These are phyloP conservation scores for Schizosaccharomyces cryophilus DNA, from an alignment of 805 yeast genomes.

Conservation along the genomic window DNA sequence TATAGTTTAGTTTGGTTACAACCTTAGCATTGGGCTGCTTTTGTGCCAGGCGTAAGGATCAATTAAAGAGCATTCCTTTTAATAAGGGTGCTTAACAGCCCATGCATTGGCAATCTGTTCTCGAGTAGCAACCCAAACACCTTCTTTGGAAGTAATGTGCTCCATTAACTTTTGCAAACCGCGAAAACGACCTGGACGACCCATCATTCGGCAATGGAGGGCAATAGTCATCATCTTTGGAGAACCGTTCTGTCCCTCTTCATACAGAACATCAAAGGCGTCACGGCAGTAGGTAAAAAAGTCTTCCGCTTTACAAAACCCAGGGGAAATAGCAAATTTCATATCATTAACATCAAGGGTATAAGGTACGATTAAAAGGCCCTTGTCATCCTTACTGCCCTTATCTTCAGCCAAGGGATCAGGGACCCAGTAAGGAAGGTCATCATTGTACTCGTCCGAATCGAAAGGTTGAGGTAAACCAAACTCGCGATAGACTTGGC, in stretches of 20 bases:
- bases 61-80: not conserved
- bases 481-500: constrained; percentile 16
- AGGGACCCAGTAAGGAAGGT: constrained; percentile 18
- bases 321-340: constrained; percentile 12
- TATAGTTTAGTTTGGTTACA: no score
- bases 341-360: constrained; percentile 14
- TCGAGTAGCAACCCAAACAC: constrained; percentile 18
- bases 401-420: constrained; percentile 12
- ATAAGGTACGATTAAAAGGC: constrained; percentile 15
- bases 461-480: constrained; percentile 14
- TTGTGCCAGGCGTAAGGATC: not conserved
- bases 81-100: not conserved
- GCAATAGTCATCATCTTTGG: constrained; percentile 18
- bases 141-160: constrained; percentile 14
- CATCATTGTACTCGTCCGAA: constrained; percentile 18
- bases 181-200: constrained; percentile 17
- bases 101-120: constrained; percentile 14
- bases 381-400: constrained; percentile 3
- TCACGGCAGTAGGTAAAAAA: constrained; percentile 15
- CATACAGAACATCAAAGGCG: constrained; percentile 17
- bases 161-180: constrained; percentile 17
- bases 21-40: no score
- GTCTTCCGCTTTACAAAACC: constrained; percentile 12
- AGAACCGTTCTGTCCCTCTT: constrained; percentile 14
- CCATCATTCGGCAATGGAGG: constrained; percentile 17